These are phyloP conservation scores for Leccinum insolens DNA, from an alignment of 1,284 basidiomycete species.

Conservation along the genomic window DNA sequence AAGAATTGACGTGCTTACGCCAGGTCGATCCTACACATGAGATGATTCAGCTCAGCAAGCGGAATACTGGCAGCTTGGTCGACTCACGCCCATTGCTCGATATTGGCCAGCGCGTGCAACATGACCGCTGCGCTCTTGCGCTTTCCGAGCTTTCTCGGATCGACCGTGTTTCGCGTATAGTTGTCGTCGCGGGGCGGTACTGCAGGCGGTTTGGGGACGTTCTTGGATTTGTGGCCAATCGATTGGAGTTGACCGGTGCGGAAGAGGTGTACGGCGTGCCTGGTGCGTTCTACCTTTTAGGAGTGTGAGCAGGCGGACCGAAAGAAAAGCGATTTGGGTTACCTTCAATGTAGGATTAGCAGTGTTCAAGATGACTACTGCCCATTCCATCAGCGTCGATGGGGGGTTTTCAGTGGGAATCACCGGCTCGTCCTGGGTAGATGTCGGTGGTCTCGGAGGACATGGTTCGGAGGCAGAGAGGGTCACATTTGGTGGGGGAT, in stretches of 20 bases:
- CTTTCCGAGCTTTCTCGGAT: slow-evolving; percentile 1
- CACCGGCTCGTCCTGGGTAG: background rate
- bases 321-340: too few species aligned
- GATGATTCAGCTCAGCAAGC: background rate
- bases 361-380: too few species aligned
- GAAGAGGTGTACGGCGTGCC: slow-evolving; percentile 1
- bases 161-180: slow-evolving; percentile 2
- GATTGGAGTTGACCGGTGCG: background rate
- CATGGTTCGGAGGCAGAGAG: background rate
- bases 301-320: too few species aligned
- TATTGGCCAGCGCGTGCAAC: background rate
- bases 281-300: slow-evolving; percentile 1
- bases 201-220: background rate
- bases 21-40: background rate
- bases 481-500: background rate
- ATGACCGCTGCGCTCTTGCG: slow-evolving; percentile 4
- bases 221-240: slow-evolving; percentile 1
- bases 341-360: too few species aligned
- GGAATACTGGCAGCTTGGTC: background rate
- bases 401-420: too few species aligned
- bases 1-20: background rate
- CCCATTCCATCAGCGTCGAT: too few species aligned
- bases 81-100: too few species aligned
- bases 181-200: background rate
- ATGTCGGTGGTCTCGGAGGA: background rate